Percentiles rank a stretch among this genome's conserved stretches.
phyloP scores from a whole-genome alignment of 192 early-diverging fungal genomes.

The Phlyctochytrium bullatum region DNA sequence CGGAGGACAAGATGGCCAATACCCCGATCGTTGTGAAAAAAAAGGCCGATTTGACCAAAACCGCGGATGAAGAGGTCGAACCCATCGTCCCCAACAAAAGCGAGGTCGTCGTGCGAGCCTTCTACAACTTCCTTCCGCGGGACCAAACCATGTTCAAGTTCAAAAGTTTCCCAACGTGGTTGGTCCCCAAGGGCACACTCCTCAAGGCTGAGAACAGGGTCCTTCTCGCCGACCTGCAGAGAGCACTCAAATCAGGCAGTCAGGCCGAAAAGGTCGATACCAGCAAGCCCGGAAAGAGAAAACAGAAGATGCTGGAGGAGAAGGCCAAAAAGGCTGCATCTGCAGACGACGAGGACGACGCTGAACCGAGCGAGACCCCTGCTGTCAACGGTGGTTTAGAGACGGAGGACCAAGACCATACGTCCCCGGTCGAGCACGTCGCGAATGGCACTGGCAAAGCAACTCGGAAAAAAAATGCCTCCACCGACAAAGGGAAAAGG shows the following conservation, averaged over 20 bases:
- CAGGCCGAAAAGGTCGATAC: conserved; percentile 15
- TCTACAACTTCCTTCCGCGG: not conserved
- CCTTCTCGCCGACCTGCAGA: not conserved
- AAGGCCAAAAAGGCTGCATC: too few species aligned
- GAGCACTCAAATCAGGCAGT: not conserved
- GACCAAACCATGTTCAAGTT: not conserved
- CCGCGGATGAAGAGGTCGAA: not conserved
- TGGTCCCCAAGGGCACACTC: not conserved
- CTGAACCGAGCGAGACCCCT: not conserved
- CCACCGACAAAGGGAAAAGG: too few species aligned
- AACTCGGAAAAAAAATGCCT: too few species aligned
- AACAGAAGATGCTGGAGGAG: not conserved
- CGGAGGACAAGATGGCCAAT: too few species aligned
- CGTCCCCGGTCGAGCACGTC: too few species aligned
- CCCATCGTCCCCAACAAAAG: not conserved
- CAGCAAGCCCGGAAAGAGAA: conserved; percentile 19
- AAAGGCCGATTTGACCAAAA: not conserved
- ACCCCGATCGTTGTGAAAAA: not conserved
- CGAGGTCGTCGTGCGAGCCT: not conserved
- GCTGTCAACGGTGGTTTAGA: too few species aligned
- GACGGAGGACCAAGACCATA: too few species aligned
- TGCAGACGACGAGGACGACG: not conserved
- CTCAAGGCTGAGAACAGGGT: not conserved
- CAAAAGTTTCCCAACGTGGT: not conserved
- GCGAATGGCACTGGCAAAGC: too few species aligned